phyloP scores from a whole-genome alignment of 2,329 filamentous ascomycete genomes.

The Pestalotiopsis sp. region DNA sequence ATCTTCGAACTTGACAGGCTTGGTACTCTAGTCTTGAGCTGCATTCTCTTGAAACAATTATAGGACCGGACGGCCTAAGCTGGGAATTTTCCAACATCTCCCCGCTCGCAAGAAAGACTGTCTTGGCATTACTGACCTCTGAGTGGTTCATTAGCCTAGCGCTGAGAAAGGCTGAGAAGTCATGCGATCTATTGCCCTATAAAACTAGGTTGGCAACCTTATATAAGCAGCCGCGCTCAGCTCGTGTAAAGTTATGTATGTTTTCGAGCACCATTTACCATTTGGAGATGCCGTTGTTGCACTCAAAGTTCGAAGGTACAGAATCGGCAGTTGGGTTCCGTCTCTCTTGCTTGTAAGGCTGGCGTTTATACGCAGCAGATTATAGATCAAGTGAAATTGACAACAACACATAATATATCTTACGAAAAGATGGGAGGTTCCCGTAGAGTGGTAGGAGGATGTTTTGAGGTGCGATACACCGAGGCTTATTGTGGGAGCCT shows the following conservation, averaged over 20 bases:
- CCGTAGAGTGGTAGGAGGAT: no score
- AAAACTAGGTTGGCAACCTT: not conserved
- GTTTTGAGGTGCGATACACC: no score
- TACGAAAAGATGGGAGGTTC: no score
- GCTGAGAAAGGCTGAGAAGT: not conserved
- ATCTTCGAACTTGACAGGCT: not conserved
- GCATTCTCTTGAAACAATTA: not conserved
- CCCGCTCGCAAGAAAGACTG: not conserved
- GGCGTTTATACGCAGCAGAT: no score
- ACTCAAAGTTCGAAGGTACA: no score
- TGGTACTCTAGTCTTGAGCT: not conserved
- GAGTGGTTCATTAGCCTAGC: not conserved
- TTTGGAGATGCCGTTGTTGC: no score
- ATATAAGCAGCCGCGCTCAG: not conserved
- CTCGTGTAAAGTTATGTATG: not conserved
- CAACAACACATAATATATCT: no score
- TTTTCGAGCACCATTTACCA: no score
- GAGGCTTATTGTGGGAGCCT: no score
- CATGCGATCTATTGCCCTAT: not conserved
- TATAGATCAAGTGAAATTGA: no score
- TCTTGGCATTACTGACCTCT: not conserved
- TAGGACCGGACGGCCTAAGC: not conserved
- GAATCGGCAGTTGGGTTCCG: no score
- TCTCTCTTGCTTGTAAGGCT: no score
- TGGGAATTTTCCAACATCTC: not conserved